Base-by-base conservation (phyloP, 2,329 filamentous ascomycete genomes). In the Sarocladium brachiariae region DNA sequence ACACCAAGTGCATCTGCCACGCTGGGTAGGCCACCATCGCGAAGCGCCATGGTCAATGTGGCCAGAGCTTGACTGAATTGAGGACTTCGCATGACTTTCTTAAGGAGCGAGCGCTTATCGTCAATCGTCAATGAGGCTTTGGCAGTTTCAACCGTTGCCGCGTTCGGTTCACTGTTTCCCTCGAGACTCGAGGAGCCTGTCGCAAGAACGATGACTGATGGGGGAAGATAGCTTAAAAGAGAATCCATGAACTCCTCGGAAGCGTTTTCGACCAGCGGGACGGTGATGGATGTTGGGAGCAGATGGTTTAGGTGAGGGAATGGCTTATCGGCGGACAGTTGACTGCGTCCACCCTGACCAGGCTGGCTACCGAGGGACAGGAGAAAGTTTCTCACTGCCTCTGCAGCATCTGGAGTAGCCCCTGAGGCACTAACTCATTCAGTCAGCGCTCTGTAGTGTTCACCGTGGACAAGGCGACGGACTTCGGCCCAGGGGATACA, bases 291-390 rank as follows among this genome's bases (percentile, higher is more conserved):
- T 1, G 90, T 80, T 47, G 86, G 81, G 33, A 99, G 80, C 4
- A 99, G 83, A 62, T 97, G 92, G 60, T 84, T 84, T 46, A 99
- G 81, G 25, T 90, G 84, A 13, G 91, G 92, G 65, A 87, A 96
- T 0, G 83, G 72, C 58, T 85, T 82, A 55, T 84, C 68, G 48
- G 63, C 57, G 16, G 25, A 34, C 31, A 16, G 35, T 11, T 34
- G 38, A 43, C 51, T 43, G 4, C 27, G 39, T 4, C 16, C 47
- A 34, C 16, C 41, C 50, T 67, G 65, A 24, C 59, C 63, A 24
- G 72, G 65, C 27, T 74, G 73, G 53, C 81, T 78, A 3, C 84
- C 81, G 55, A 97, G 74, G 3, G 92, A 96, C 54, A 86, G 81
- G 59, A 97, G 78, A 66, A 99, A 91, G 69, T 92, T 91, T 63